Evolutionary conservation across 148 eudicot species (phyloP).

Genomic region (Rhododendron molle): DNA sequence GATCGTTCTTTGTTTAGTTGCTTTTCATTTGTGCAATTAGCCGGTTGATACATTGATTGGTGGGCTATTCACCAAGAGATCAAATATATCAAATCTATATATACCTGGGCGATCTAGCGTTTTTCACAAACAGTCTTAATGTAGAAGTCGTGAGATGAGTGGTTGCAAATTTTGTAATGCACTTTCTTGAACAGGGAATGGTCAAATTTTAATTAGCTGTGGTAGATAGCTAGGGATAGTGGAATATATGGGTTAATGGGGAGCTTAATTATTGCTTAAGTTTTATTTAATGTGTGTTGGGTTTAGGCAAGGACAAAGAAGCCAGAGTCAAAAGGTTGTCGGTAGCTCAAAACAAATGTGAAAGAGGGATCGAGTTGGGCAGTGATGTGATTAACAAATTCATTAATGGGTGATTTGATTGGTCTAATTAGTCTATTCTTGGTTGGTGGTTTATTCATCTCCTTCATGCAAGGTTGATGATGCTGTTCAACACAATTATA

Average conservation of each 20-base stretch:
- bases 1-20: neutral
- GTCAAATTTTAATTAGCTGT: neutral
- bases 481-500: neutral
- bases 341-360: neutral
- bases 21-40: too few species aligned
- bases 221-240: neutral
- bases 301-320: neutral
- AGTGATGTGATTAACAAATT: neutral
- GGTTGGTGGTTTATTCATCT: neutral
- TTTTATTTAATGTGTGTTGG: neutral
- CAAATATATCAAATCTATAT: neutral
- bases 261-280: neutral
- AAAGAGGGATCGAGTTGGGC: neutral
- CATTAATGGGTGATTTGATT: neutral
- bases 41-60: too few species aligned
- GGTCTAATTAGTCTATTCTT: neutral
- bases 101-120: neutral
- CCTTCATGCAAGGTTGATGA: conserved; percentile 10
- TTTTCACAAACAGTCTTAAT: neutral
- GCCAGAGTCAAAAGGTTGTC: conserved; percentile 2
- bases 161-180: neutral
- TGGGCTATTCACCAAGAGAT: too few species aligned
- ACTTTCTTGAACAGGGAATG: neutral
- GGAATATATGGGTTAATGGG: neutral
- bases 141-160: neutral